Base-by-base conservation (phyloP, 768 basidiomycete species). In the Tephrocybe rancida region DNA sequence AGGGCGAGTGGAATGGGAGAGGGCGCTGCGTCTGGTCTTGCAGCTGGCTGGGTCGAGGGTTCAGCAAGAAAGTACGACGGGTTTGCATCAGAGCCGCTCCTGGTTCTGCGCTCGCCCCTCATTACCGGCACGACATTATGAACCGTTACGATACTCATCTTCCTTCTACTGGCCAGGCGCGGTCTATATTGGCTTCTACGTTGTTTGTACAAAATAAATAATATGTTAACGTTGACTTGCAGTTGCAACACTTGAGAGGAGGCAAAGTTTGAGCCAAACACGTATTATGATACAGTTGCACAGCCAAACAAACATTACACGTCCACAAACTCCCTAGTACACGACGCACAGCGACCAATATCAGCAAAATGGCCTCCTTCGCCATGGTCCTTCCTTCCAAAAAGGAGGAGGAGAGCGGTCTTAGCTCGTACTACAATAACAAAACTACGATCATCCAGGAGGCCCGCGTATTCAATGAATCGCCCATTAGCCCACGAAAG, bases 371-470 rank as follows among this genome's bases (percentile, higher is more conserved):
- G 79, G 75, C 74, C 55, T 76, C 78, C 62, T 79, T 81, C 65
- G 75, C 73, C 67, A 83, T 90, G 84, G 81, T 86, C 61, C 87
- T 91, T 73, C 79, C 82, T 65, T 92, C 88, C 61, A 98, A 98
- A 80, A 95, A 95, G 79, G 95, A 98, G 74, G 96, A 98, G 66
- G 95, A 97, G 77, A 86, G 82, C 71, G 88, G 92, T 49, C 85
- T 97, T 63, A 93, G 90, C 78, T 84, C 87, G 48, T 95, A 90
- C 72, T 91, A 92, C 70, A 93, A 93, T 75, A 96, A 98, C 80
- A 98, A 98, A 73, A 95, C 93, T 19, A 97, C 96, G 1, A 90
- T 98, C 60, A 90, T 98, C 61, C 97, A 98, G 71, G 97, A 99
- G 71, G 95, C 97, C 55, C 87, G 97, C 61, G 90, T 95, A 54